Evolutionary conservation across 2,329 filamentous ascomycete genomes (phyloP).

Genomic region (Verticillium nonalfalfae): DNA sequence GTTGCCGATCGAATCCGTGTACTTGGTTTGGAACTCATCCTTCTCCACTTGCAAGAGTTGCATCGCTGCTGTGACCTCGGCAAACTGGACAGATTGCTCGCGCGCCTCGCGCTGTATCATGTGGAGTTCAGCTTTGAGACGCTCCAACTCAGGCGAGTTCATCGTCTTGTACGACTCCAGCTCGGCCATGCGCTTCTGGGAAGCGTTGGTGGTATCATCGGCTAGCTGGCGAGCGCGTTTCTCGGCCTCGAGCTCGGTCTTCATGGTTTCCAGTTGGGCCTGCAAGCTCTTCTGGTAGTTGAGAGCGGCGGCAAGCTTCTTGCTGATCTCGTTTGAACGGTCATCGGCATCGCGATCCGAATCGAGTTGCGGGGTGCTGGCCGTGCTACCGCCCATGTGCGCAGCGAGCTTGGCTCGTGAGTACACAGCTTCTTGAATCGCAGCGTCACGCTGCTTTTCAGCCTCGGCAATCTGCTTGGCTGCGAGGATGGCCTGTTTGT

Average conservation of each 20-base stretch:
- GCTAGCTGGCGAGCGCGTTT: slow-evolving; percentile 74
- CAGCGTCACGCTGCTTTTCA: slow-evolving; percentile 88
- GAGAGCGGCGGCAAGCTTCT: slow-evolving; percentile 76
- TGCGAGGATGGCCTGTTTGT: slow-evolving; percentile 78
- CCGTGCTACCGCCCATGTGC: slow-evolving; percentile 58
- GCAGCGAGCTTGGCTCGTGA: slow-evolving; percentile 89
- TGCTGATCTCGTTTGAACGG: slow-evolving; percentile 67
- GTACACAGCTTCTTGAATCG: slow-evolving; percentile 92
- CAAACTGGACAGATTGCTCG: slow-evolving; percentile 71
- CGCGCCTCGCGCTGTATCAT: slow-evolving; percentile 69
- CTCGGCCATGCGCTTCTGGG: slow-evolving; percentile 76
- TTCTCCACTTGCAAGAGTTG: slow-evolving; percentile 83
- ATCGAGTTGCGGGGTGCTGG: slow-evolving; percentile 53
- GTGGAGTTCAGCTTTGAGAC: slow-evolving; percentile 78
- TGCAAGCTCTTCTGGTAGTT: slow-evolving; percentile 76
- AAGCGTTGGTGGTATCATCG: slow-evolving; percentile 78
- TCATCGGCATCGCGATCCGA: slow-evolving; percentile 56
- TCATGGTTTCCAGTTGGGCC: slow-evolving; percentile 63
- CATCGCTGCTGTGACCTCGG: slow-evolving; percentile 69
- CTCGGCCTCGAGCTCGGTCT: slow-evolving; percentile 71
- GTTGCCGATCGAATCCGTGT: slow-evolving; percentile 60
- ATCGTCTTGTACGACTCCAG: slow-evolving; percentile 80
- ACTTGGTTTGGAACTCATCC: slow-evolving; percentile 63
- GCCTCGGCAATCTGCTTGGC: slow-evolving; percentile 89
- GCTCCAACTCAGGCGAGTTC: slow-evolving; percentile 78